A percentile compares a stretch with the other conserved stretches of the same genome.
Conservation (phyloP, 768 basidiomycete genomes). For the Psilocybe azurescens region DNA sequence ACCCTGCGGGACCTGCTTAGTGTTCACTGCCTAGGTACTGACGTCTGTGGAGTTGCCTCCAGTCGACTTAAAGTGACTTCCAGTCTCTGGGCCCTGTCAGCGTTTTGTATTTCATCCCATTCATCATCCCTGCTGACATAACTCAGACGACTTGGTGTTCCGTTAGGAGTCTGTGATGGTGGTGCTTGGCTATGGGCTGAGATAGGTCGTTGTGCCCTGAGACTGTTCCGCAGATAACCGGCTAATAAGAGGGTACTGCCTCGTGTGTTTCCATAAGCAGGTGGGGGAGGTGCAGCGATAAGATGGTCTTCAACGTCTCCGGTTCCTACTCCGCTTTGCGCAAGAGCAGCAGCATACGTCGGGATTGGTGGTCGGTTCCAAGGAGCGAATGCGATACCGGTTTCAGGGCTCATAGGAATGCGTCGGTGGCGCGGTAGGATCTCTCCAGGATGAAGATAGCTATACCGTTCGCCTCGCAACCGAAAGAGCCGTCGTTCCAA, state of each 20-base stretch:
- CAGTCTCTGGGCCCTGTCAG: conserved; percentile 54
- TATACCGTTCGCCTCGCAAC: conserved; percentile 72
- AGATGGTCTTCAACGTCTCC: conserved; percentile 77
- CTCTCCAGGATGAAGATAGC: conserved; percentile 62
- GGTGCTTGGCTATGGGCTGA: conserved; percentile 38
- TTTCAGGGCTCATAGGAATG: conserved; percentile 25
- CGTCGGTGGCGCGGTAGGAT: conserved; percentile 47
- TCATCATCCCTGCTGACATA: conserved; percentile 59
- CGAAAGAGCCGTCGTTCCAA: conserved; percentile 67
- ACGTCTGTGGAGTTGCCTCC: conserved; percentile 34
- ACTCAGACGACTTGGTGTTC: conserved; percentile 51
- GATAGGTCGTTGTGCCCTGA: conserved; percentile 52
- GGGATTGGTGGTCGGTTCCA: conserved; percentile 77
- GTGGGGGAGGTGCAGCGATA: conserved; percentile 73
- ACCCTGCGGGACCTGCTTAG: conserved; percentile 9
- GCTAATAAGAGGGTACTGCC: conserved; percentile 68
- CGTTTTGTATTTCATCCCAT: conserved; percentile 60
- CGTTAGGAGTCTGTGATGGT: conserved; percentile 22
- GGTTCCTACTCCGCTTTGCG: conserved; percentile 69
- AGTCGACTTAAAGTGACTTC: conserved; percentile 61
- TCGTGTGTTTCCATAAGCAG: conserved; percentile 78
- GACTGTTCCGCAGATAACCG: conserved; percentile 52
- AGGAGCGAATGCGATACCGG: conserved; percentile 55
- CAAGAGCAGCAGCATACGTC: conserved; percentile 73
- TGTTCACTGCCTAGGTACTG: conserved; percentile 11